These are phyloP conservation scores for Claviceps humidiphila DNA, from an alignment of 2,329 filamentous ascomycete species.

Conservation along the genomic window DNA sequence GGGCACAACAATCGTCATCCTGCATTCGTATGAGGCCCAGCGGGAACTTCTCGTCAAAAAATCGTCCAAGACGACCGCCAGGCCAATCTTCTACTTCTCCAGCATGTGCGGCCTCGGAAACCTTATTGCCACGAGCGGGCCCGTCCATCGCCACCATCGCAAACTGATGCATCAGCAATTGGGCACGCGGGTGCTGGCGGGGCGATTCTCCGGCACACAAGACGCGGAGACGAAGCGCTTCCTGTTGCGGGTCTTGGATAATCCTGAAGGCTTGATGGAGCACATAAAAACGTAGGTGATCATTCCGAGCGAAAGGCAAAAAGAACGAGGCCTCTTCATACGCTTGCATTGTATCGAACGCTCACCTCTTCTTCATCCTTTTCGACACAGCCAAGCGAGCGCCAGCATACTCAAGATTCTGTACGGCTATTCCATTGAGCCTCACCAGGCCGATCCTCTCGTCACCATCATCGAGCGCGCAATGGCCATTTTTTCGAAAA, in stretches of 20 bases:
- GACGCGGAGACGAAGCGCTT: neutral
- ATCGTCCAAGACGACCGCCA: conserved; percentile 20
- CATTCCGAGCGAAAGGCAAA: too few relatives aligned
- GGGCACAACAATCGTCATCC: conserved; percentile 26
- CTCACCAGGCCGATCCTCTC: conserved; percentile 11
- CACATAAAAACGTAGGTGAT: neutral
- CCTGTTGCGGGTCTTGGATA: neutral
- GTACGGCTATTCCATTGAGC: conserved; percentile 17
- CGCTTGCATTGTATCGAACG: neutral
- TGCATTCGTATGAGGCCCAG: conserved; percentile 23
- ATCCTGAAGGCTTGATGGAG: neutral
- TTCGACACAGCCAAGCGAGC: neutral
- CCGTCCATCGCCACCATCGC: neutral
- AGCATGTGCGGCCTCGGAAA: neutral
- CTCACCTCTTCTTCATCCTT: neutral
- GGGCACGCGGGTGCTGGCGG: neutral
- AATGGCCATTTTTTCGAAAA: conserved; percentile 16
- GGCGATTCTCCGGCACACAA: neutral
- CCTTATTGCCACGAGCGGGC: neutral
- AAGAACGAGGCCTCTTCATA: neutral
- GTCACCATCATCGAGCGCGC: conserved; percentile 13
- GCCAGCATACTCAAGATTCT: neutral
- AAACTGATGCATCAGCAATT: neutral
- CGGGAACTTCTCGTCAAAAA: conserved; percentile 25
- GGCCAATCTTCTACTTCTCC: conserved; percentile 12